phyloP scores from a whole-genome alignment of 768 basidiomycete genomes.

The Tricholoma terreum region DNA sequence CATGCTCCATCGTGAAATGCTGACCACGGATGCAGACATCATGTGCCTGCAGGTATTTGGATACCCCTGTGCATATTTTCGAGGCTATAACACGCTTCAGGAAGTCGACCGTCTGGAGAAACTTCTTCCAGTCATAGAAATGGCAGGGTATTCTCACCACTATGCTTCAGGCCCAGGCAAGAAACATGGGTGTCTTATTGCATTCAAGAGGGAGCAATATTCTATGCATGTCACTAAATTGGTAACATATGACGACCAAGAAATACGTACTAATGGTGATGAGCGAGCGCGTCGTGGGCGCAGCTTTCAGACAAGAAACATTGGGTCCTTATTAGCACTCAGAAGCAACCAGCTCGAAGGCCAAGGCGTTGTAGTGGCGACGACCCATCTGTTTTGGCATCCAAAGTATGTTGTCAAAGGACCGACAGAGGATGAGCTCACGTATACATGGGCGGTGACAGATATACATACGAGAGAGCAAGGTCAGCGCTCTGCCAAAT shows the following conservation, averaged over 20 bases:
- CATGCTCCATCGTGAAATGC: slow-evolving; percentile 77
- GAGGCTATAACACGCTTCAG: slow-evolving; percentile 34
- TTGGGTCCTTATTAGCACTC: slow-evolving; percentile 73
- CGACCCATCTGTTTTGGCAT: slow-evolving; percentile 96
- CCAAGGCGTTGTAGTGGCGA: slow-evolving; percentile 72
- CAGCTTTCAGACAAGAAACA: slow-evolving; percentile 75
- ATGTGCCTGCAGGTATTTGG: slow-evolving; percentile 75
- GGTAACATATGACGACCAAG: slow-evolving; percentile 70
- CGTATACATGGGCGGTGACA: slow-evolving; percentile 17
- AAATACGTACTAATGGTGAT: slow-evolving; percentile 40
- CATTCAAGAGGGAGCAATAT: slow-evolving; percentile 58
- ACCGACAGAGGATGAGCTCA: neutral
- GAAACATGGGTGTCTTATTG: slow-evolving; percentile 83
- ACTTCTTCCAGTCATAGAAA: slow-evolving; percentile 62
- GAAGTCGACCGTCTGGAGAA: slow-evolving; percentile 85
- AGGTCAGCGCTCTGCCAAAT: slow-evolving; percentile 39
- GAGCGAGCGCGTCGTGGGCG: slow-evolving; percentile 43
- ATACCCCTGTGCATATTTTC: neutral
- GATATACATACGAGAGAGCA: slow-evolving; percentile 81
- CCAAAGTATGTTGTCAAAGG: slow-evolving; percentile 57
- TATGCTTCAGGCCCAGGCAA: slow-evolving; percentile 73
- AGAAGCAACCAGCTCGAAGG: slow-evolving; percentile 34
- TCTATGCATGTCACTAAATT: slow-evolving; percentile 40
- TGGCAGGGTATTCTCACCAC: slow-evolving; percentile 60
- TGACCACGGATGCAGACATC: slow-evolving; percentile 70